Base-by-base conservation (phyloP, 768 basidiomycete species). In the Psilocybe tampanensis region DNA sequence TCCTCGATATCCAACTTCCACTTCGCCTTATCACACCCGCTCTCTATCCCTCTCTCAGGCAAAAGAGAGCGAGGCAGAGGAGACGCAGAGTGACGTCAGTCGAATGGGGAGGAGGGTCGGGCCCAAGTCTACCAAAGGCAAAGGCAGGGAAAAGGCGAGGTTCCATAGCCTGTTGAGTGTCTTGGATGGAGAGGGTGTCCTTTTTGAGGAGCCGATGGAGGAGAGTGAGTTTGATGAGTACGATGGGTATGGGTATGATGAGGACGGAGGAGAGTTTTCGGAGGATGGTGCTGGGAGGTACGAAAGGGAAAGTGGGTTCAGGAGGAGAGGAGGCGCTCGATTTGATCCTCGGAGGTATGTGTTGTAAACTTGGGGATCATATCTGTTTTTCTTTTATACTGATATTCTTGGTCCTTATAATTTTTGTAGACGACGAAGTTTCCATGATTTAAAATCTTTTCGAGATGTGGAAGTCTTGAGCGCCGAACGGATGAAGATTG, bases 401-500 rank as follows among this genome's bases (percentile, higher is more conserved):
- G 32, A 13, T 23, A 59, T 44, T 60, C 29, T 39, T 48, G n/a
- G n/a, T n/a, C n/a, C n/a, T n/a, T n/a, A n/a, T 59, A 17, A 18
- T 55, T 49, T 2, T 33, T 18, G 29, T 61, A 80, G 84, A 54
- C 79, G 89, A 44, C 76, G 88, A 47, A 90, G 89, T 60, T 88
- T 88, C 64, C 85, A 89, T 58, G 86, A 86, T 68, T 65, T 86
- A 1, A 65, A 72, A 24, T 78, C 81, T n/a, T 76, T 86, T 60
- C 74, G 71, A 36, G 74, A 74, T 47, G 66, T 79, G 56, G 74
- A 74, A 33, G 72, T 86, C 11, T 68, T 90, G 42, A 77, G 80
- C 2, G 59, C 78, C 7, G 87, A 91, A 53, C 76, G 81, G 63
- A 89, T 93, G 88, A 81, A 79, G 48, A 83, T 90, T 41, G 91